Conservation (phyloP, 2,329 filamentous ascomycete genomes). For the Torrubiella hemipterigena region DNA sequence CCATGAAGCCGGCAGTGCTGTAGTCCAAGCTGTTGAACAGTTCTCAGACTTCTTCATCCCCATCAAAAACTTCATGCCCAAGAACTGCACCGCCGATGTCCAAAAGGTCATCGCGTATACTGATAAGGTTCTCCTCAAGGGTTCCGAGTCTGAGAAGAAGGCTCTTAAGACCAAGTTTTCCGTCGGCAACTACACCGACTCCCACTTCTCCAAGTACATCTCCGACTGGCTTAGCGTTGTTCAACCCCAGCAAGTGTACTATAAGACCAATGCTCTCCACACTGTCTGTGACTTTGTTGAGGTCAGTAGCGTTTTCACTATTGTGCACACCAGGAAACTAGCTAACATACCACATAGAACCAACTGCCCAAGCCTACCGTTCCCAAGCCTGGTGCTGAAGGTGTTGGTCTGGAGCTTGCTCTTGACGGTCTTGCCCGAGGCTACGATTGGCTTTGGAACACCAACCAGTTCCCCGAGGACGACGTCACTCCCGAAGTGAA, state of each 20-base stretch:
- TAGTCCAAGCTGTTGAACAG: conserved; percentile 62
- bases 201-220: conserved; percentile 35
- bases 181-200: conserved; percentile 25
- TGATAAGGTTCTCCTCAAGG: conserved; percentile 32
- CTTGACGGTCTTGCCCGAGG: background rate
- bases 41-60: conserved; percentile 49
- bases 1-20: conserved; percentile 64
- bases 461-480: background rate
- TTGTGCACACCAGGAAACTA: too few species aligned
- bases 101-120: conserved; percentile 37
- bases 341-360: too few species aligned
- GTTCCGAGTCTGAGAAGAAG: conserved; percentile 14
- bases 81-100: conserved; percentile 50
- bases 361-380: background rate
- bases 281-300: conserved; percentile 21
- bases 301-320: too few species aligned
- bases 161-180: conserved; percentile 34
- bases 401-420: background rate
- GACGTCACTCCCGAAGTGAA: background rate
- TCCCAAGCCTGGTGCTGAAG: background rate
- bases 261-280: conserved; percentile 20
- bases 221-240: conserved; percentile 14
- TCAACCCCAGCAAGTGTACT: conserved; percentile 22
- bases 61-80: conserved; percentile 29
- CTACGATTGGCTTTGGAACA: too few species aligned